Percentiles rank a stretch among this genome's conserved stretches.
Evolutionary conservation across 805 yeast species (phyloP).

Genomic region (Starmerella sp.): DNA sequence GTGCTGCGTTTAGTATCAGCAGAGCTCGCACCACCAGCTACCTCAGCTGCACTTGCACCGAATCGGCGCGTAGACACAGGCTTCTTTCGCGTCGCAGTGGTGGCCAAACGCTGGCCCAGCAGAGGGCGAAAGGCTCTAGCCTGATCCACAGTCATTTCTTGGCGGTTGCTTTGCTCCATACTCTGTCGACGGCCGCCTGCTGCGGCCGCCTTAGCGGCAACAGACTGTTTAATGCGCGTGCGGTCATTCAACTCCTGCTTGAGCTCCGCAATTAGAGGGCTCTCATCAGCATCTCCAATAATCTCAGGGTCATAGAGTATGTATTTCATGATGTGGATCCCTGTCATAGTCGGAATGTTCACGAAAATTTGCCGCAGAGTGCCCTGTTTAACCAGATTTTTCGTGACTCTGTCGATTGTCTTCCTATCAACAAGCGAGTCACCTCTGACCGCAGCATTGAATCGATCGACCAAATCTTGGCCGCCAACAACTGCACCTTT

Average conservation of each 20-base stretch:
- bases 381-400: slow-evolving; percentile 29
- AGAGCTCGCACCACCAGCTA: not conserved
- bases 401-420: slow-evolving; percentile 40
- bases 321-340: slow-evolving; percentile 18
- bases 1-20: not conserved
- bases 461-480: slow-evolving; percentile 31
- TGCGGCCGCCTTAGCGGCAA: slow-evolving; percentile 8
- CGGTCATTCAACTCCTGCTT: slow-evolving; percentile 16
- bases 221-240: slow-evolving; percentile 1
- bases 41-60: slow-evolving; percentile 21
- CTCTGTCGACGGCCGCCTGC: slow-evolving; percentile 11
- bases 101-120: not conserved
- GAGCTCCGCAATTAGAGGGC: slow-evolving; percentile 20
- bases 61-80: slow-evolving; percentile 2
- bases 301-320: slow-evolving; percentile 24
- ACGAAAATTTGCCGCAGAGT: slow-evolving; percentile 25
- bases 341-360: slow-evolving; percentile 20
- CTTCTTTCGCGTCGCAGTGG: not conserved
- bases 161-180: not conserved
- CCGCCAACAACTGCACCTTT: slow-evolving; percentile 40
- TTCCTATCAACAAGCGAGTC: slow-evolving; percentile 43
- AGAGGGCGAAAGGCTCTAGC: slow-evolving; percentile 6
- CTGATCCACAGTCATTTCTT: slow-evolving; percentile 9
- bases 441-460: slow-evolving; percentile 30
- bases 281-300: slow-evolving; percentile 19